Base-by-base conservation (phyloP, 2,329 filamentous ascomycete species). In the Clarireedia monteithiana region DNA sequence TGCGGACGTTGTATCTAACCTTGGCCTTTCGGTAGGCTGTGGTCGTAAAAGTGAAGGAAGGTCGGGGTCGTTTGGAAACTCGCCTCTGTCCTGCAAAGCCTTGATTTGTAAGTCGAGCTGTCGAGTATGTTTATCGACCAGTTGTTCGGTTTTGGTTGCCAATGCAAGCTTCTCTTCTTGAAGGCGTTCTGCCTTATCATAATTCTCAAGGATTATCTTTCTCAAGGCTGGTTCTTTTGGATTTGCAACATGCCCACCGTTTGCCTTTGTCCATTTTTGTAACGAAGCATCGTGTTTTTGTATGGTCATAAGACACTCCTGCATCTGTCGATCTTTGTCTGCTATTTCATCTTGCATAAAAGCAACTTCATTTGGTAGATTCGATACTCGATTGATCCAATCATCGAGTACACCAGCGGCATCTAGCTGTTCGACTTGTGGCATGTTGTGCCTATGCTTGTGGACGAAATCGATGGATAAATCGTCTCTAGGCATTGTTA, bases 331-430 rank as follows among this genome's bases (percentile, higher is more conserved):
- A 69, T 95, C 89, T 70, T 91, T 92, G 68, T 88, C 85, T 67
- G 84, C 78, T 60, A 92, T 88, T 72, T 94, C 89, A 68, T 91
- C 88, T 66, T 91, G 86, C 60, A 92, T 79, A 73, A 91, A 91
- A 20, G 85, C 84, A 58, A 94, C 84, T 72, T 94, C 89, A 60
- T 89, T 86, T 59, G 88, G 88, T 27, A 92, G 77, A 66, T 94
- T 94, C 65, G 87, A 84, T 20, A 87, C 86, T 72, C 75, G 78
- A 69, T 85, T 83, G 68, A 86, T 82, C 77, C 87, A 91, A 70
- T 91, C 86, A 70, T 92, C 88, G 64, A 91, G 81, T 66, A 91
- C 84, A 61, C 86, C 76, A 55, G 85, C 78, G 57, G 82, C 80
- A 65, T 86, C 83, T 69, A 83, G 77, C 59, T 78, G 74, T 68